Evolutionary conservation across 129 eudicot species (phyloP), one percentile per base, ranked within the genome.

Genomic region (Flaveria trinervia): DNA sequence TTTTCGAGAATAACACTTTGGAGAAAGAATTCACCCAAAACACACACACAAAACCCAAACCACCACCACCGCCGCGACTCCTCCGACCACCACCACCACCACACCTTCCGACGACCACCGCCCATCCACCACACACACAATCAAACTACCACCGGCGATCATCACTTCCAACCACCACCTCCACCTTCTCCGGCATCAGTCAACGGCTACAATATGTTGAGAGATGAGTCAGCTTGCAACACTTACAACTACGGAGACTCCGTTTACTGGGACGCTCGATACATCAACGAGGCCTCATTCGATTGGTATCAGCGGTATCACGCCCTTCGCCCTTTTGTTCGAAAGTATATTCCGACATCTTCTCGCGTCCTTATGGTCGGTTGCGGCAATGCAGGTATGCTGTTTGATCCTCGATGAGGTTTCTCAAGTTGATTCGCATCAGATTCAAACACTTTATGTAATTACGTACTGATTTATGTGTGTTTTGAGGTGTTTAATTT

Each of bases 291-390:
- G 28, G 96, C 92, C 3, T 44, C 92, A 10, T 94, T 94, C 79
- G 98, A 94, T 77, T 94, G 97, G 98, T 94, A 94, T 82, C 98
- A 94, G 74, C 90, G 96, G 6, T 94, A 94, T 78, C 78, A 93
- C 2, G 87, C 98, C 59, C 92, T 93, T 17, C 86, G 98, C 10
- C 98, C 98, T 46, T 93, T 90, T 74, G 84, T 93, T 60, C 90
- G 90, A 7, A 90, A 88, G 64, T 88, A 83, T 50, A 60, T 93
- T 44, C 80, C 89, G 2, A 82, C 85, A 15, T 79, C 85, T 39
- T 80, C 97, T 23, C 89, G 86, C 14, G 74, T 94, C 14, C 98
- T 94, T 85, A 89, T 94, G 98, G 97, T 91, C 52, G 98, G 98
- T 33, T 94, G 96, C 68, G 98, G 98, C 73, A 94, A 94, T 91